Conservation (phyloP, 306 rosid genomes). For the Cicer arietinum region DNA sequence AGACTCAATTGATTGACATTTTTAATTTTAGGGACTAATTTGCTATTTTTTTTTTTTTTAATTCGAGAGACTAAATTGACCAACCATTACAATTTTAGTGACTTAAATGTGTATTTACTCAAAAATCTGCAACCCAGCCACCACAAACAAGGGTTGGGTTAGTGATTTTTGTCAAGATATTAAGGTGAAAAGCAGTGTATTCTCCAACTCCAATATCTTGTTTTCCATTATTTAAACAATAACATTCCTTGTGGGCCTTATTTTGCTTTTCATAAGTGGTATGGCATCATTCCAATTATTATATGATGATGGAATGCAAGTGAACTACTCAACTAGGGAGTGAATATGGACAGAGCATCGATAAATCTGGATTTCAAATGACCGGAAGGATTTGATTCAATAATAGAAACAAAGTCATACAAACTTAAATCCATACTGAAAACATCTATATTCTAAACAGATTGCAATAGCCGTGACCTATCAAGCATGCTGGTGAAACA, state of each 20-base stretch:
- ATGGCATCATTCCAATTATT: neutral
- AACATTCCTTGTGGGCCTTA: neutral
- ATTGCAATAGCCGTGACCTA: slow-evolving; percentile 21
- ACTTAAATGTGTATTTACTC: no score
- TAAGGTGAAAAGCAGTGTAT: neutral
- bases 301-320: neutral
- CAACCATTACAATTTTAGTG: no score
- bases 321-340: neutral
- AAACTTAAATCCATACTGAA: slow-evolving; percentile 8
- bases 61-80: no score
- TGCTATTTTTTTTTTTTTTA: no score
- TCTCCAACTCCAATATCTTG: neutral
- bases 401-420: slow-evolving; percentile 13
- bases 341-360: slow-evolving; percentile 15
- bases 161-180: neutral
- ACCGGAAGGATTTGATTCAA: neutral
- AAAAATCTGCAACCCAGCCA: neutral
- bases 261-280: neutral
- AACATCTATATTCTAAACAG: neutral
- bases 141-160: neutral
- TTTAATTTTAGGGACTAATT: no score
- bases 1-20: no score
- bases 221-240: slow-evolving; percentile 7
- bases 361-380: slow-evolving; percentile 17
- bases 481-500: slow-evolving; percentile 27